phyloP scores from a whole-genome alignment of 371 early-diverging fungal genomes.

The Mortierella sp. region DNA sequence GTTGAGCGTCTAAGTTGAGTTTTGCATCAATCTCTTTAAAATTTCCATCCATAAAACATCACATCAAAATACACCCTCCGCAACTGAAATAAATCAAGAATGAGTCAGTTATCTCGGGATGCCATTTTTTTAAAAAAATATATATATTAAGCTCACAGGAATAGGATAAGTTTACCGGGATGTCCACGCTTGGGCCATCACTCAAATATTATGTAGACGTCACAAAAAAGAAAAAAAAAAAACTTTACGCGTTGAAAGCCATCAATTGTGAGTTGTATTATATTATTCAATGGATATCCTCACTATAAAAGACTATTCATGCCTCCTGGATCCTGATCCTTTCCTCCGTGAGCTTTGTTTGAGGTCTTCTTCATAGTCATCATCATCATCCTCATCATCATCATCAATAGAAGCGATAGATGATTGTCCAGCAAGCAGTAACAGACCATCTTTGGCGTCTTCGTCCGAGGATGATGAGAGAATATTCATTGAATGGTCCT shows the following conservation, averaged over 20 bases:
- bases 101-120: neutral
- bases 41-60: too few relatives aligned
- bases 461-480: slow-evolving; percentile 38
- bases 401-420: slow-evolving; percentile 1
- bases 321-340: neutral
- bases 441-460: slow-evolving; percentile 48
- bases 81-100: too few relatives aligned
- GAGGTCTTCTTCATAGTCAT: neutral
- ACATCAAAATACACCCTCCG: slow-evolving; percentile 4
- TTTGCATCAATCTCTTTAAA: too few relatives aligned
- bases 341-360: slow-evolving; percentile 11
- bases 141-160: too few relatives aligned
- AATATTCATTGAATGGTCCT: slow-evolving; percentile 12
- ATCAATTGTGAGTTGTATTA: neutral
- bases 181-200: too few relatives aligned
- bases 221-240: neutral
- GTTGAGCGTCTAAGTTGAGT: slow-evolving; percentile 65
- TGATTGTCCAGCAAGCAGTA: slow-evolving; percentile 34
- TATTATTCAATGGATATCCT: neutral
- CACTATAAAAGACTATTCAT: neutral
- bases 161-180: too few relatives aligned
- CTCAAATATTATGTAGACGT: too few relatives aligned
- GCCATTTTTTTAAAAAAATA: too few relatives aligned
- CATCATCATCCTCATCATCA: neutral
- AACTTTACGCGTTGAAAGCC: neutral